phyloP scores from a whole-genome alignment of 495 filamentous ascomycete species.

The Clohesyomyces aquaticus region DNA sequence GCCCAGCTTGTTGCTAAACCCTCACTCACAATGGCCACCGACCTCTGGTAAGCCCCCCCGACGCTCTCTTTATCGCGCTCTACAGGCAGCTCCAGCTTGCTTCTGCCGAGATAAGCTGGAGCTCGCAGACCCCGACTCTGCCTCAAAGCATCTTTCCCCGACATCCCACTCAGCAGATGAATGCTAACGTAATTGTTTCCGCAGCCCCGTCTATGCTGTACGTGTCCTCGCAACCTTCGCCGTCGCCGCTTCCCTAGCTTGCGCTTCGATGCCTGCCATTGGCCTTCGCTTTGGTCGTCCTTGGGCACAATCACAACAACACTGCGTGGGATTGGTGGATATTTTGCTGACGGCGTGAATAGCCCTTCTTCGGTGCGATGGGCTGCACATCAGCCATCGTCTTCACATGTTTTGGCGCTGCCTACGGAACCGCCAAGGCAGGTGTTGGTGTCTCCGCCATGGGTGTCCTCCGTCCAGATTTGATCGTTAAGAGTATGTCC shows the following conservation, averaged over 20 bases:
- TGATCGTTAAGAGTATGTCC: conserved; percentile 97
- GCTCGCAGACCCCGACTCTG: conserved; percentile 17
- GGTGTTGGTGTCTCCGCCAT: conserved; percentile 98
- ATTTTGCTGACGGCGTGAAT: conserved; percentile 37
- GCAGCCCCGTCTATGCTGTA: conserved; percentile 97
- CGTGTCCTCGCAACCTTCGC: conserved; percentile 56
- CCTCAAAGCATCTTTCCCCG: neutral
- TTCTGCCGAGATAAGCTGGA: conserved; percentile 41
- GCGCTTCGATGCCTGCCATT: conserved; percentile 4
- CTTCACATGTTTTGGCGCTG: conserved; percentile 98
- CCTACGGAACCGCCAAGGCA: conserved; percentile 98
- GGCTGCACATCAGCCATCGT: conserved; percentile 98
- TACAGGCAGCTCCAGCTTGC: conserved; percentile 40
- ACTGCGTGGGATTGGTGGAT: neutral
- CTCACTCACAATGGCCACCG: conserved; percentile 61
- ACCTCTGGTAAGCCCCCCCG: conserved; percentile 64
- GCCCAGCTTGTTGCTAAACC: neutral
- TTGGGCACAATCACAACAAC: conserved; percentile 2
- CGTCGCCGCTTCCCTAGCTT: conserved; percentile 20
- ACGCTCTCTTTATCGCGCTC: conserved; percentile 41
- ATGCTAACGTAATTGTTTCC: conserved; percentile 50
- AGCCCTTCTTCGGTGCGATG: conserved; percentile 99
- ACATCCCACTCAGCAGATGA: conserved; percentile 1
- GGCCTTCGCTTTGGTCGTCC: neutral
- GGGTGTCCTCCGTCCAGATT: conserved; percentile 95